phyloP scores from a whole-genome alignment of 106 monocot genomes.

The Phalaenopsis aphrodite region DNA sequence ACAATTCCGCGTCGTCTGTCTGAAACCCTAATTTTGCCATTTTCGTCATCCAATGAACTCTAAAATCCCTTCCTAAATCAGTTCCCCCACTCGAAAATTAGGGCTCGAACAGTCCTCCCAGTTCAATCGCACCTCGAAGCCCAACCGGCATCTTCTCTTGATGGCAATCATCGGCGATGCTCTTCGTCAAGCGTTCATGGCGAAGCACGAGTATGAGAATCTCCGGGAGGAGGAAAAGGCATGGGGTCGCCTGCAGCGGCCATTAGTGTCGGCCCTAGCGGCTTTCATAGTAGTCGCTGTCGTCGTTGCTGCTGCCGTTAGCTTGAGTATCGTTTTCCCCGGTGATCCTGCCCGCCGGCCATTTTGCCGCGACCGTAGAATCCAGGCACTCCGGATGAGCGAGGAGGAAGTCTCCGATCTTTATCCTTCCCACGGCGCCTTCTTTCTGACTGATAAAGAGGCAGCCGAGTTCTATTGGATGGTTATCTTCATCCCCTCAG shows the following conservation, averaged over 20 bases:
- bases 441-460: slow-evolving; percentile 79
- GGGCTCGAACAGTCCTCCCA: background rate
- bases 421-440: slow-evolving; percentile 54
- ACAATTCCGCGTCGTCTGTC: no score
- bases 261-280: slow-evolving; percentile 25
- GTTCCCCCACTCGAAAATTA: background rate
- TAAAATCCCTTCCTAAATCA: background rate
- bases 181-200: slow-evolving; percentile 87
- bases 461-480: slow-evolving; percentile 86
- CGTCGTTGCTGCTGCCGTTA: slow-evolving; percentile 39
- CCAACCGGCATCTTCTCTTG: background rate
- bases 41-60: background rate
- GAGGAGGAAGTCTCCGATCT: slow-evolving; percentile 30
- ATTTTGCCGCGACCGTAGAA: slow-evolving; percentile 56
- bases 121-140: background rate
- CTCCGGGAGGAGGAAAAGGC: slow-evolving; percentile 68
- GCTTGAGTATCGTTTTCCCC: slow-evolving; percentile 72
- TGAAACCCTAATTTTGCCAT: background rate
- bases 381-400: slow-evolving; percentile 39
- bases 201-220: slow-evolving; percentile 46
- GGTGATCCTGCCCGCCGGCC: slow-evolving; percentile 38
- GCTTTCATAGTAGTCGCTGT: slow-evolving; percentile 23
- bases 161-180: slow-evolving; percentile 80
- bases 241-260: slow-evolving; percentile 48
- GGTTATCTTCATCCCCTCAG: slow-evolving; percentile 80